Conservation (phyloP, 2,329 filamentous ascomycete genomes). For the Aureobasidium namibiae region DNA sequence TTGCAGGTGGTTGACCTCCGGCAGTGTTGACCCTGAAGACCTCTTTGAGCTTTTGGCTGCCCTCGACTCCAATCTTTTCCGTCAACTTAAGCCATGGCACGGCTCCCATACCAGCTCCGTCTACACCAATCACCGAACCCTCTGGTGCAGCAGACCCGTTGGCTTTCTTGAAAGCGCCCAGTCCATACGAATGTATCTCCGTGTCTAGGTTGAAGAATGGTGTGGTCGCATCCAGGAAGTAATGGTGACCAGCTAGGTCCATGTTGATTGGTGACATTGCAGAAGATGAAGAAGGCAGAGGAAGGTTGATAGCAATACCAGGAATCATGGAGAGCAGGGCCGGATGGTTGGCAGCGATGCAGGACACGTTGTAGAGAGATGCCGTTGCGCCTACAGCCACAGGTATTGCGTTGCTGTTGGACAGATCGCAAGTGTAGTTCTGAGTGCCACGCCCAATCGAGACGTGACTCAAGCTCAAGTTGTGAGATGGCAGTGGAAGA, state of each 20-base stretch:
- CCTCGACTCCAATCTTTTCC: slow-evolving; percentile 38
- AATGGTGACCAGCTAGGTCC: slow-evolving; percentile 67
- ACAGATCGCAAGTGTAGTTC: slow-evolving; percentile 75
- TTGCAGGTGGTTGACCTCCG: slow-evolving; percentile 66
- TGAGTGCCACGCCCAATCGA: slow-evolving; percentile 82
- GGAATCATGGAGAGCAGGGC: slow-evolving; percentile 58
- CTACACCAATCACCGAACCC: slow-evolving; percentile 49
- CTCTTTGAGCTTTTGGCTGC: slow-evolving; percentile 56
- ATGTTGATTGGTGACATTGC: slow-evolving; percentile 48
- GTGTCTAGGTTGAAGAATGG: slow-evolving; percentile 75
- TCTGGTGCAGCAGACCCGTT: slow-evolving; percentile 54
- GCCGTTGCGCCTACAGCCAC: slow-evolving; percentile 65
- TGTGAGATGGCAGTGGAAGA: slow-evolving; percentile 53
- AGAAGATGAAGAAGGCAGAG: slow-evolving; percentile 39
- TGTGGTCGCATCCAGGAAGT: slow-evolving; percentile 61
- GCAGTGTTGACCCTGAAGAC: slow-evolving; percentile 81
- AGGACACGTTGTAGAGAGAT: slow-evolving; percentile 80
- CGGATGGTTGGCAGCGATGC: slow-evolving; percentile 62
- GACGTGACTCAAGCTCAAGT: slow-evolving; percentile 63
- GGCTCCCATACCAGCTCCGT: slow-evolving; percentile 53
- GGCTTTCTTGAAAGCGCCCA: slow-evolving; percentile 57
- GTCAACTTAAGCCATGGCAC: slow-evolving; percentile 74
- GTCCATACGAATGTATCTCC: slow-evolving; percentile 42
- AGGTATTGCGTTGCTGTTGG: slow-evolving; percentile 53
- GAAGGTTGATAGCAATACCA: slow-evolving; percentile 59